These are phyloP conservation scores for Ceratocystis variospora DNA, from an alignment of 2,329 filamentous ascomycete species.

Conservation along the genomic window DNA sequence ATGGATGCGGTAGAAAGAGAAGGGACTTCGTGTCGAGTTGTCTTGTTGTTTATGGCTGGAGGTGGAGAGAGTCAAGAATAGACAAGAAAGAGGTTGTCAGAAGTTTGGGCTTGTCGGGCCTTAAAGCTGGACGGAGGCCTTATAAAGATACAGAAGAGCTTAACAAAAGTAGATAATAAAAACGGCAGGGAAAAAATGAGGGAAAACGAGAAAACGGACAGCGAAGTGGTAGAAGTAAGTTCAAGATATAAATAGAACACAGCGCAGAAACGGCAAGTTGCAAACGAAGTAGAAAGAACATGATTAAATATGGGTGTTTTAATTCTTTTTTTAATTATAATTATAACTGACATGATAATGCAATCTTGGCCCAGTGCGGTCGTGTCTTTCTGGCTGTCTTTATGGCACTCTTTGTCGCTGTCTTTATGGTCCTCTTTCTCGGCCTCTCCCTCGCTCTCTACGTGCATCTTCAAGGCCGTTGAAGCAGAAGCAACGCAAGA, in stretches of 20 bases:
- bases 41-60: not conserved
- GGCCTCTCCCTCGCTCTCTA: no score
- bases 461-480: no score
- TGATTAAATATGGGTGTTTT: no score
- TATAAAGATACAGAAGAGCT: constrained; percentile 6
- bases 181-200: not conserved
- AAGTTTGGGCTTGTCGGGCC: not conserved
- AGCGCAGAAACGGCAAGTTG: not conserved
- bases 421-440: not conserved
- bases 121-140: not conserved
- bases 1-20: not conserved
- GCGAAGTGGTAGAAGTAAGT: not conserved
- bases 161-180: not conserved
- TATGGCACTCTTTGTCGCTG: not conserved
- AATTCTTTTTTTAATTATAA: no score
- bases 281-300: no score
- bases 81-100: not conserved
- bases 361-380: not conserved
- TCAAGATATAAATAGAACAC: not conserved
- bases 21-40: not conserved
- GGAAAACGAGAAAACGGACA: not conserved
- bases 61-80: not conserved
- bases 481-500: no score
- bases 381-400: not conserved
- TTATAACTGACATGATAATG: not conserved